Conservation (phyloP, 306 rosid genomes). For the Crotalaria pallida region DNA sequence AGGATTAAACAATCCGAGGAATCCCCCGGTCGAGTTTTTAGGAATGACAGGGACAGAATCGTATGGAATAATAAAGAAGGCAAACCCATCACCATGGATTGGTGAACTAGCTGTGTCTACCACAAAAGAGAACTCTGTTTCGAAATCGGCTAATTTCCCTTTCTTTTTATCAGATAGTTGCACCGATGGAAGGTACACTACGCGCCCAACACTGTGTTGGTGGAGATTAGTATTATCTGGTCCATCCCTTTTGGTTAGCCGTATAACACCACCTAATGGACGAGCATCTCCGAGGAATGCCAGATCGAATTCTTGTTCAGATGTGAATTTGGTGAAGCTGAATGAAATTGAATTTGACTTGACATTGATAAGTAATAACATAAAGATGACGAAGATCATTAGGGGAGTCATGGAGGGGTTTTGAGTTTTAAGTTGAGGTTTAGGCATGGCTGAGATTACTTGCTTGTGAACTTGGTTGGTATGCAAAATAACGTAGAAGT, state of each 20-base stretch:
- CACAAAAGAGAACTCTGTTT: neutral
- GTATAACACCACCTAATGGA: neutral
- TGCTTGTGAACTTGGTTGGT: neutral
- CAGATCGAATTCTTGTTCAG: neutral
- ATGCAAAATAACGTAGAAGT: neutral
- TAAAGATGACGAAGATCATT: neutral
- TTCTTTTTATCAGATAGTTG: neutral
- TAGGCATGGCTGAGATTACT: neutral
- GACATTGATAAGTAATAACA: neutral
- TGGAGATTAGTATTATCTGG: neutral
- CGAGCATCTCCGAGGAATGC: neutral
- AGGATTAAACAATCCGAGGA: conserved; percentile 16
- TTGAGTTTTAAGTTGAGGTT: neutral
- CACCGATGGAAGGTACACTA: neutral
- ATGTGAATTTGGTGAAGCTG: neutral
- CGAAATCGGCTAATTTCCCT: neutral
- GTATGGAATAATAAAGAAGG: conserved; percentile 45
- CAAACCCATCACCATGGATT: too few species aligned
- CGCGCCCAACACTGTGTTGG: neutral
- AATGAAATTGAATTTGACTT: conserved; percentile 13
- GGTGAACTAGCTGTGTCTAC: neutral
- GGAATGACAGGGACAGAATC: conserved; percentile 23
- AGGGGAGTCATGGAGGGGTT: neutral
- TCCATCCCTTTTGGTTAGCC: conserved; percentile 1
- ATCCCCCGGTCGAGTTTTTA: conserved; percentile 15